Conservation (phyloP, 1,139 yeast genomes). For the Chernovozyma sophiae-reginae region DNA sequence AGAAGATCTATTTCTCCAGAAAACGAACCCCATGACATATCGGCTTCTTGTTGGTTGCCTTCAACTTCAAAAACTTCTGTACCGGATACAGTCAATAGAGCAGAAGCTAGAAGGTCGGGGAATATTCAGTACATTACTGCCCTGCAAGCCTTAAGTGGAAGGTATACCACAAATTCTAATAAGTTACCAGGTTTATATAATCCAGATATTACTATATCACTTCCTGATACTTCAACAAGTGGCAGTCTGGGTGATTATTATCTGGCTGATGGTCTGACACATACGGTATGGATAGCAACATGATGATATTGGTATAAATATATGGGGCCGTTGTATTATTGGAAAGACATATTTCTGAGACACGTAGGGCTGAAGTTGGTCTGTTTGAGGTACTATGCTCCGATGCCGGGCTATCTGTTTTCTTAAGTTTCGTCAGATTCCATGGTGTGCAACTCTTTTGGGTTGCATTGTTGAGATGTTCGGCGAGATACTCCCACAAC, state of each 20-base stretch:
- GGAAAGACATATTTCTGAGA: too few species aligned
- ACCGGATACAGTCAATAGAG: slow-evolving; percentile 3
- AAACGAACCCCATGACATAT: background rate
- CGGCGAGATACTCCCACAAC: too few species aligned
- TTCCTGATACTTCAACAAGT: slow-evolving; percentile 1
- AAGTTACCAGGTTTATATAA: slow-evolving; percentile 1
- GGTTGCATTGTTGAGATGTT: too few species aligned
- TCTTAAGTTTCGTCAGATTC: too few species aligned
- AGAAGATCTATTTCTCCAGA: background rate
- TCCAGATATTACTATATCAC: slow-evolving; percentile 1
- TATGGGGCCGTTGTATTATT: too few species aligned
- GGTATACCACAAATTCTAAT: background rate
- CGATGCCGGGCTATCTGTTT: too few species aligned
- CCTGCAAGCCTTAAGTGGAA: slow-evolving; percentile 6
- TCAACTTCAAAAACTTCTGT: background rate
- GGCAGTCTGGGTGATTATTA: slow-evolving; percentile 5
- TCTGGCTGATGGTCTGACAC: slow-evolving; percentile 5
- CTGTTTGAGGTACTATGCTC: too few species aligned
- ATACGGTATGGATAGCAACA: slow-evolving; percentile 3
- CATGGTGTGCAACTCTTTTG: too few species aligned
- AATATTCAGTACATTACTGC: slow-evolving; percentile 4
- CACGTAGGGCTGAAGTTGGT: too few species aligned
- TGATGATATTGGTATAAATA: too few species aligned
- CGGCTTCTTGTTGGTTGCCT: slow-evolving; percentile 4
- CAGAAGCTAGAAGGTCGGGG: slow-evolving; percentile 5